Percentiles rank a stretch among this genome's conserved stretches.
Evolutionary conservation across 179 eudicot genomes (phyloP).

Genomic region (Spergularia azorica): DNA sequence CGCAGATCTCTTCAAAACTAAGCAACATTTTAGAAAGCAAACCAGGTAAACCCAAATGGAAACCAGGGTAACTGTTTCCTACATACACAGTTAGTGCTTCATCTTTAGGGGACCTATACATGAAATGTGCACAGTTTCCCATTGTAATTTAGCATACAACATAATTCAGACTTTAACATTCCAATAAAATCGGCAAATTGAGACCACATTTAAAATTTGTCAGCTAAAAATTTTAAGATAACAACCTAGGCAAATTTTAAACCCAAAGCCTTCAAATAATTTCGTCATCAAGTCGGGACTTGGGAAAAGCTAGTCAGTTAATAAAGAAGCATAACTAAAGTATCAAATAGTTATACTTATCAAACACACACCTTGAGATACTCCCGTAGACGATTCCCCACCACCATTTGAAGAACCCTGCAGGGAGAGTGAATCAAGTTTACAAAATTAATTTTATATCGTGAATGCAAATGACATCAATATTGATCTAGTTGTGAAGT

Average conservation of each 20-base stretch:
- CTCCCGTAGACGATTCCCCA: slow-evolving; percentile 62
- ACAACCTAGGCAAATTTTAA: background rate
- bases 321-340: background rate
- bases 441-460: background rate
- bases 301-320: background rate
- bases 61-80: too few relatives aligned
- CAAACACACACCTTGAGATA: slow-evolving; percentile 49
- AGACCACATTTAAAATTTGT: too few relatives aligned
- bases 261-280: background rate
- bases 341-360: background rate
- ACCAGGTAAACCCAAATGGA: too few relatives aligned
- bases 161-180: background rate
- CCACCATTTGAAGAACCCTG: slow-evolving; percentile 75
- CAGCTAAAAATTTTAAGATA: background rate
- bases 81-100: background rate
- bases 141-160: background rate
- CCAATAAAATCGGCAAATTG: background rate
- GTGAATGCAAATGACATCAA: background rate
- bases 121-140: background rate
- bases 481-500: background rate
- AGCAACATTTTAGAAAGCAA: too few relatives aligned
- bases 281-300: background rate
- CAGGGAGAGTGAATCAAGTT: slow-evolving; percentile 16
- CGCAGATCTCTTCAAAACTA: too few relatives aligned
- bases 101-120: background rate